Evolutionary conservation across 192 early-diverging fungal species (phyloP).

Genomic region (Umbelopsis sp.): DNA sequence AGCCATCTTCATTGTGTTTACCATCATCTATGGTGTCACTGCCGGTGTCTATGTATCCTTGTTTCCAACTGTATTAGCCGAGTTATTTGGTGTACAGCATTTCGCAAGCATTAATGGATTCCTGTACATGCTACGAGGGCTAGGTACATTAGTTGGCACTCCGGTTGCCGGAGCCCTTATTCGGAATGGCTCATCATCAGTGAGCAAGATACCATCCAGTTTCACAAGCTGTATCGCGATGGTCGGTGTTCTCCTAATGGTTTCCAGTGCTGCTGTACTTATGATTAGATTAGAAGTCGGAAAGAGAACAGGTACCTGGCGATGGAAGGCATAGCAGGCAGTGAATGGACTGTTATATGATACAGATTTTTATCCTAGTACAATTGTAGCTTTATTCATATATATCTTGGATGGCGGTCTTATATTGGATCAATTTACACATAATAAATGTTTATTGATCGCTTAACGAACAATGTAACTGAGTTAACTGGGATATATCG

Average conservation of each 20-base stretch:
- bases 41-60: constrained; percentile 48
- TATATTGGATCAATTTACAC: too few species aligned
- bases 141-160: constrained; percentile 46
- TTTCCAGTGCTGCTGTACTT: background rate
- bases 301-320: background rate
- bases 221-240: constrained; percentile 16
- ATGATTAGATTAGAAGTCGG: background rate
- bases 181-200: background rate
- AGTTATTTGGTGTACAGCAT: constrained; percentile 52
- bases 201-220: background rate
- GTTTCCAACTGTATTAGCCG: constrained; percentile 46
- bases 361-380: too few species aligned
- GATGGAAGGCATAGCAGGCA: background rate
- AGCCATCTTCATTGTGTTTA: constrained; percentile 35
- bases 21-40: constrained; percentile 49
- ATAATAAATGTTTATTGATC: too few species aligned
- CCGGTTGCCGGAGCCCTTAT: constrained; percentile 48
- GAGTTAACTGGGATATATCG: too few species aligned
- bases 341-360: too few species aligned
- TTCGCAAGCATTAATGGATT: constrained; percentile 55
- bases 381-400: too few species aligned
- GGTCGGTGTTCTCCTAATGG: constrained; percentile 1
- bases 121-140: constrained; percentile 45
- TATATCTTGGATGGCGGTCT: too few species aligned
- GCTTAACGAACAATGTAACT: too few species aligned